phyloP scores from a whole-genome alignment of 1,284 basidiomycete genomes.

The Marasmius tenuissimus region DNA sequence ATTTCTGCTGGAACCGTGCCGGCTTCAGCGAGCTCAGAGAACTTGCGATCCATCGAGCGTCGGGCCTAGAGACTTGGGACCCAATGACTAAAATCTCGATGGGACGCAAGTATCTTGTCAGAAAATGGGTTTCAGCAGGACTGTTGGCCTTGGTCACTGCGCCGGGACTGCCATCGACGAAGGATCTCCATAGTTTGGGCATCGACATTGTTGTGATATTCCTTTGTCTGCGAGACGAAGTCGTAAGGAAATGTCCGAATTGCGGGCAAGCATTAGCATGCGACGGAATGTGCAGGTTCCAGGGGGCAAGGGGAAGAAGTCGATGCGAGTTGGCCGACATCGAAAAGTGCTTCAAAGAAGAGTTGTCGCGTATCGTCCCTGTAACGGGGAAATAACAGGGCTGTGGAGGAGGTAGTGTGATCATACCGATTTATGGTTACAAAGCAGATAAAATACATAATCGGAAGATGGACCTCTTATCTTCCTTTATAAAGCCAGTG shows the following conservation, averaged over 20 bases:
- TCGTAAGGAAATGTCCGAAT: not conserved
- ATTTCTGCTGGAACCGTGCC: not conserved
- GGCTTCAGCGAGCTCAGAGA: not conserved
- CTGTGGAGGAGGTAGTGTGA: too few relatives aligned
- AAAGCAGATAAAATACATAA: not conserved
- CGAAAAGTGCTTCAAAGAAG: not conserved
- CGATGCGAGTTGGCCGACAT: too few relatives aligned
- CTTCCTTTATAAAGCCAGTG: constrained; percentile 2
- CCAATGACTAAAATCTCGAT: not conserved
- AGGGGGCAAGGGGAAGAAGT: too few relatives aligned
- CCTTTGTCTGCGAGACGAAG: not conserved
- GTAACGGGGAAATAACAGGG: too few relatives aligned
- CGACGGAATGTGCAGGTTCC: too few relatives aligned
- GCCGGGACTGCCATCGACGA: not conserved
- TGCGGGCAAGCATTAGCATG: not conserved
- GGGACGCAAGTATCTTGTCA: not conserved
- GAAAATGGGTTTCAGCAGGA: not conserved
- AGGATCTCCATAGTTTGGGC: not conserved
- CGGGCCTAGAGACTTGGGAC: not conserved
- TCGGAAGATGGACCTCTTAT: too few relatives aligned
- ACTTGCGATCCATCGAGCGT: not conserved
- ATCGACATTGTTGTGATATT: not conserved
- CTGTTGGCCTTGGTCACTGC: not conserved
- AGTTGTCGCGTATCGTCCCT: not conserved
- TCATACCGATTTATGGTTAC: not conserved